Conservation (phyloP, 352 stramenopile species). For the Pythium brassicae region DNA sequence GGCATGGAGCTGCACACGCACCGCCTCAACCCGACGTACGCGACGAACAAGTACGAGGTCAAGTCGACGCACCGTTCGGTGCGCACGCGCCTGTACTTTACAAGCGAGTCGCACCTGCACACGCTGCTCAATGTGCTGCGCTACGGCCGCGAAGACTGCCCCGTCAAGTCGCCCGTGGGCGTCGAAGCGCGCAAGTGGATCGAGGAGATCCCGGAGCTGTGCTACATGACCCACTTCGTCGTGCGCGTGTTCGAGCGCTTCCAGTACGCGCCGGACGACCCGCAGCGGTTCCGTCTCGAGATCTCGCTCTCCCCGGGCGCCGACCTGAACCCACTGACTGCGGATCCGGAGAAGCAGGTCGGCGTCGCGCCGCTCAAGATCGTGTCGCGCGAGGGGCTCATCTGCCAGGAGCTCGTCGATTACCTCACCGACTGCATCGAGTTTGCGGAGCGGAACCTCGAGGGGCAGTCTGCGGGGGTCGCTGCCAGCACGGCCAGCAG, state of each 20-base stretch:
- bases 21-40: constrained; percentile 78
- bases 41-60: constrained; percentile 73
- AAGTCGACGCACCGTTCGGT: constrained; percentile 95
- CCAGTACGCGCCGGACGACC: constrained; percentile 55
- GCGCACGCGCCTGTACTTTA: constrained; percentile 99
- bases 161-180: constrained; percentile 46
- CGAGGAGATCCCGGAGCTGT: constrained; percentile 94
- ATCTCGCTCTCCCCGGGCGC: constrained; percentile 82
- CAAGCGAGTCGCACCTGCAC: constrained; percentile 98
- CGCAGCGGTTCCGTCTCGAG: constrained; percentile 79
- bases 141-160: constrained; percentile 65
- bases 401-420: constrained; percentile 80
- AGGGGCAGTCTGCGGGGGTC: constrained; percentile 28
- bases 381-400: constrained; percentile 78
- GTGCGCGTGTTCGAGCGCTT: constrained; percentile 97
- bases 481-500: constrained; percentile 25
- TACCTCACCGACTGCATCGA: constrained; percentile 75
- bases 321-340: constrained; percentile 63
- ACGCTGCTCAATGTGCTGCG: constrained; percentile 98
- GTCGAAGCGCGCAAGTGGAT: constrained; percentile 82
- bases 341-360: constrained; percentile 53
- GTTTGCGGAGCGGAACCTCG: constrained; percentile 61
- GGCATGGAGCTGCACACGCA: constrained; percentile 72
- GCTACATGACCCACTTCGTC: constrained; percentile 99
- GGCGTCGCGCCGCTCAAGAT: constrained; percentile 76